A percentile compares a stretch with the other conserved stretches of the same genome.
Evolutionary conservation across 495 filamentous ascomycete genomes (phyloP).

Genomic region (Lichina pygmaea): DNA sequence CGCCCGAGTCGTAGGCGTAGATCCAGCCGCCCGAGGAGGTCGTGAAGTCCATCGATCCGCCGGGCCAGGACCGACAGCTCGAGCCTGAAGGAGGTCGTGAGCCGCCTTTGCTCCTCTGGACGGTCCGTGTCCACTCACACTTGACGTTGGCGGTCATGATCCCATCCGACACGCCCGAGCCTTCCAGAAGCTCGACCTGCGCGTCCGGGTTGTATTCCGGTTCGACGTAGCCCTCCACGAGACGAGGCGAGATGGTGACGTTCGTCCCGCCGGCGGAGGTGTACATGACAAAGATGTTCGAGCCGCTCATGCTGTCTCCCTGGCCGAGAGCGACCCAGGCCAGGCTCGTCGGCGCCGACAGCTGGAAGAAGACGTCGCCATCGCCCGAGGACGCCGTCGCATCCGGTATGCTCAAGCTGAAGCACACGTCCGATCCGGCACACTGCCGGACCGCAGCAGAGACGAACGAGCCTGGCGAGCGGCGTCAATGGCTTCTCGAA

Average conservation of each 20-base stretch:
- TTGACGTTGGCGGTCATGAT: slow-evolving; percentile 37
- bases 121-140: slow-evolving; percentile 10
- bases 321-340: slow-evolving; percentile 42
- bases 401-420: slow-evolving; percentile 12
- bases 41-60: slow-evolving; percentile 19
- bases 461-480: too few species aligned
- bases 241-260: slow-evolving; percentile 39
- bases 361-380: slow-evolving; percentile 35
- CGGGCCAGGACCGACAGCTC: slow-evolving; percentile 28
- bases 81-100: slow-evolving; percentile 15
- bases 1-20: slow-evolving; percentile 31
- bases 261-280: slow-evolving; percentile 24
- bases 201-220: slow-evolving; percentile 24
- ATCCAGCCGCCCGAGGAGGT: slow-evolving; percentile 30
- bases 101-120: background rate
- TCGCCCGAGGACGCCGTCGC: slow-evolving; percentile 9
- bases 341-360: slow-evolving; percentile 27
- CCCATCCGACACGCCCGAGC: slow-evolving; percentile 26
- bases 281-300: slow-evolving; percentile 48
- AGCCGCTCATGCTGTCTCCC: slow-evolving; percentile 29
- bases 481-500: too few species aligned
- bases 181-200: slow-evolving; percentile 25
- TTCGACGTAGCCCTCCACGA: slow-evolving; percentile 21
- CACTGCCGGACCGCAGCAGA: too few species aligned
- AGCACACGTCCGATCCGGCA: slow-evolving; percentile 7